phyloP scores from a whole-genome alignment of 176 grass and related monocot species.

The Cenchrus americanus region DNA sequence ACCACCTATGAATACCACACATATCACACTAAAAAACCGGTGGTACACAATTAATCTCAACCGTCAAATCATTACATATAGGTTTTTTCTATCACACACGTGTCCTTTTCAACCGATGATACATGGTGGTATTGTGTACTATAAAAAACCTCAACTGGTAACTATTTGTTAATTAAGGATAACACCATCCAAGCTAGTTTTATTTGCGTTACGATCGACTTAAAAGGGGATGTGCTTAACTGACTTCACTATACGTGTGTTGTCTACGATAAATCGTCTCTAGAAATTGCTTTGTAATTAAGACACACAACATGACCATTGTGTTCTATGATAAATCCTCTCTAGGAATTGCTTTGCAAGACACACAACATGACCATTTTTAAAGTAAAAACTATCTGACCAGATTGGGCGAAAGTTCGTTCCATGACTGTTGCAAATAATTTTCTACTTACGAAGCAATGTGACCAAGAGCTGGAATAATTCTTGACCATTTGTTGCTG shows the following conservation, averaged over 20 bases:
- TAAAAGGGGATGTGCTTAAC: neutral
- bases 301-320: neutral
- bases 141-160: too few species aligned
- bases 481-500: neutral
- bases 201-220: neutral
- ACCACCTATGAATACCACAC: too few species aligned
- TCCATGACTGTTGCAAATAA: neutral
- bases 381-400: neutral
- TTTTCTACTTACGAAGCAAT: neutral
- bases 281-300: neutral
- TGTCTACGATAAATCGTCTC: neutral
- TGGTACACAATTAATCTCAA: too few species aligned
- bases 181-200: neutral
- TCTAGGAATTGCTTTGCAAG: neutral
- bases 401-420: slow-evolving; percentile 1
- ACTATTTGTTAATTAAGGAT: neutral
- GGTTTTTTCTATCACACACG: too few species aligned
- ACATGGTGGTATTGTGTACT: too few species aligned
- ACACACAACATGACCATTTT: neutral
- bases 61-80: too few species aligned
- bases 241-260: neutral
- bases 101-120: too few species aligned
- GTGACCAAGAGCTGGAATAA: neutral
- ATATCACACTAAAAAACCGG: too few species aligned
- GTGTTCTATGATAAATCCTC: neutral